Conservation (phyloP, 805 yeast genomes). For the Ogataea nitratoaversa region DNA sequence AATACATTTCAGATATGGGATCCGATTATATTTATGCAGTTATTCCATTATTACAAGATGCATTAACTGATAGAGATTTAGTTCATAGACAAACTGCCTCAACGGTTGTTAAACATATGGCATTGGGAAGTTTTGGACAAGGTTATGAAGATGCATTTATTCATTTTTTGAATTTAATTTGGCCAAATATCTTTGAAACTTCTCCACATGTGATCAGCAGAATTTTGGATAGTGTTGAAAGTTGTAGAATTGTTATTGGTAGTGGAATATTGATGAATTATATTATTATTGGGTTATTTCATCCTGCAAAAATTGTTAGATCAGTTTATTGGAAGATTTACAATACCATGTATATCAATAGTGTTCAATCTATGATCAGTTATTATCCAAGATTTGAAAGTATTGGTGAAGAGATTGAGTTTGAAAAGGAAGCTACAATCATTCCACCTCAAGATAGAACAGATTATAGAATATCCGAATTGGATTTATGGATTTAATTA, state of each 20-base stretch:
- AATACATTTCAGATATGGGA: slow-evolving; percentile 79
- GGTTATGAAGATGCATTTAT: slow-evolving; percentile 80
- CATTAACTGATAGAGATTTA: slow-evolving; percentile 81
- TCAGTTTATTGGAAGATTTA: slow-evolving; percentile 80
- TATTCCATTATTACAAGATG: slow-evolving; percentile 79
- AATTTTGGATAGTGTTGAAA: slow-evolving; percentile 75
- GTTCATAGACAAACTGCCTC: slow-evolving; percentile 97
- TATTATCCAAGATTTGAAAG: slow-evolving; percentile 61
- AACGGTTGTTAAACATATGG: slow-evolving; percentile 75
- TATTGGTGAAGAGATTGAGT: slow-evolving; percentile 20
- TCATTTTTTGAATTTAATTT: slow-evolving; percentile 72
- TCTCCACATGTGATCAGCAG: slow-evolving; percentile 92
- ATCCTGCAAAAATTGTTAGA: slow-evolving; percentile 87
- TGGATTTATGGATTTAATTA: slow-evolving; percentile 29
- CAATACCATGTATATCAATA: slow-evolving; percentile 71
- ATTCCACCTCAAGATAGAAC: slow-evolving; percentile 4
- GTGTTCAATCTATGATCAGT: slow-evolving; percentile 75
- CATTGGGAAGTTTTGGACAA: slow-evolving; percentile 69
- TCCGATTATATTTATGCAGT: slow-evolving; percentile 79
- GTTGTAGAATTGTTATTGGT: slow-evolving; percentile 69
- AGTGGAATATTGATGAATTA: slow-evolving; percentile 71
- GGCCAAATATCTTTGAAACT: slow-evolving; percentile 90
- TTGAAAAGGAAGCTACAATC: slow-evolving; percentile 8
- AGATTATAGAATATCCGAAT: slow-evolving; percentile 27
- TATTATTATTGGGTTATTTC: slow-evolving; percentile 84